A percentile compares a stretch with the other conserved stretches of the same genome.
phyloP scores from a whole-genome alignment of 179 eudicot species.

The Dionaea muscipula region DNA sequence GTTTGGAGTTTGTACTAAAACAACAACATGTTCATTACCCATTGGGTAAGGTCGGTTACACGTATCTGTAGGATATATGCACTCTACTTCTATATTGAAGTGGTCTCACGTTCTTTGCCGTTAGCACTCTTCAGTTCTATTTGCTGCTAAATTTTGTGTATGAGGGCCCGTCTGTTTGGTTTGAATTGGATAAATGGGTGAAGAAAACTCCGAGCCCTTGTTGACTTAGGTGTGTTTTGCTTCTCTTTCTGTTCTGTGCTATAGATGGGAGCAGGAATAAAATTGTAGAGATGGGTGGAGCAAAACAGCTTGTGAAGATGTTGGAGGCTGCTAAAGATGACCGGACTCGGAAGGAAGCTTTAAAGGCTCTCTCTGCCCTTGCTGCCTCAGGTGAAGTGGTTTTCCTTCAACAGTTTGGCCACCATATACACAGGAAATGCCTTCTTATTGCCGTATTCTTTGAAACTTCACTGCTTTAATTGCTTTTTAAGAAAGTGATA shows the following conservation, averaged over 20 bases:
- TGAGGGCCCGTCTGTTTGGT: background rate
- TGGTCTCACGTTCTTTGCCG: no score
- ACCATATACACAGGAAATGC: no score
- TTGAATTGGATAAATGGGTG: background rate
- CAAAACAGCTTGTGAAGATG: constrained; percentile 69
- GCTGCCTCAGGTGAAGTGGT: constrained; percentile 56
- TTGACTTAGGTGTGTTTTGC: constrained; percentile 1
- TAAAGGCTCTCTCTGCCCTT: constrained; percentile 75
- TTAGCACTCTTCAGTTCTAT: background rate
- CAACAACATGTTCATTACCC: no score
- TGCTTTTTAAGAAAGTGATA: no score
- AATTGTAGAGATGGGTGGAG: constrained; percentile 85
- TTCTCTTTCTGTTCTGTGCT: constrained; percentile 4
- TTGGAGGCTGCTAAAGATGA: constrained; percentile 69
- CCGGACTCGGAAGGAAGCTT: constrained; percentile 63
- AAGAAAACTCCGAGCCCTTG: background rate
- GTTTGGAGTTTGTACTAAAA: no score
- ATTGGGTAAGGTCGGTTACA: no score
- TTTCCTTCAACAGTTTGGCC: no score
- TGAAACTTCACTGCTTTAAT: no score
- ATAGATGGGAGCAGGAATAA: constrained; percentile 79
- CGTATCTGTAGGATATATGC: no score
- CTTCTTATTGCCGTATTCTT: no score
- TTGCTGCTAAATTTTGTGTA: background rate
- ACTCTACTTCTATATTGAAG: no score